Conservation (phyloP, 2,329 filamentous ascomycete genomes). For the Paecilomyces fulvus region DNA sequence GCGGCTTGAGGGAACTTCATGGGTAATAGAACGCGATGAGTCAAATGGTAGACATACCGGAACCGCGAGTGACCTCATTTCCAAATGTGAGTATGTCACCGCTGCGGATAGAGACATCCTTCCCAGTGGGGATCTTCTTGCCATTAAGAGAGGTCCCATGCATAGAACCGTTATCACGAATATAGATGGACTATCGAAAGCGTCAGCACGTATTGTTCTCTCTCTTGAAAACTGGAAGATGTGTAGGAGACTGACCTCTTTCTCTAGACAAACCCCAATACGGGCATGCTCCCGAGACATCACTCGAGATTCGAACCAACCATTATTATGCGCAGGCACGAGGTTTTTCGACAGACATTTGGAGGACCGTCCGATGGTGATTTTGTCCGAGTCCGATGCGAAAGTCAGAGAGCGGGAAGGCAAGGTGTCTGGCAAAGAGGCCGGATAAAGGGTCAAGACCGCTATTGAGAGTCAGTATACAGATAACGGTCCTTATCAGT, state of each 20-base stretch:
- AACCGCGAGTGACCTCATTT: constrained; percentile 40
- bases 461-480: constrained; percentile 15
- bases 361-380: constrained; percentile 35
- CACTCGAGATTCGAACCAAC: constrained; percentile 39
- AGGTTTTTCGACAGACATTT: constrained; percentile 30
- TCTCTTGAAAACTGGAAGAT: not conserved
- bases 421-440: constrained; percentile 16
- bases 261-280: constrained; percentile 18
- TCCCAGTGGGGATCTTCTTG: constrained; percentile 28
- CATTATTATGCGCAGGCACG: constrained; percentile 29
- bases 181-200: constrained; percentile 32
- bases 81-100: constrained; percentile 39
- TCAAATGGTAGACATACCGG: constrained; percentile 22
- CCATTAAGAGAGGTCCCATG: constrained; percentile 54
- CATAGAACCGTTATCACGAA: constrained; percentile 52
- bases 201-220: constrained; percentile 8
- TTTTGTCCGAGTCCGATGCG: constrained; percentile 13
- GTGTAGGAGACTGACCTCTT: constrained; percentile 15
- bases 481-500: not conserved
- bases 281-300: constrained; percentile 40
- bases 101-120: constrained; percentile 30
- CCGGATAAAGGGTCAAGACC: constrained; percentile 23
- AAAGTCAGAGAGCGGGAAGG: constrained; percentile 27
- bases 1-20: not conserved
- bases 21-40: not conserved